A percentile compares a stretch with the other conserved stretches of the same genome.
phyloP scores from a whole-genome alignment of 192 early-diverging fungal species.

The Phycomyces blakesleeanus region DNA sequence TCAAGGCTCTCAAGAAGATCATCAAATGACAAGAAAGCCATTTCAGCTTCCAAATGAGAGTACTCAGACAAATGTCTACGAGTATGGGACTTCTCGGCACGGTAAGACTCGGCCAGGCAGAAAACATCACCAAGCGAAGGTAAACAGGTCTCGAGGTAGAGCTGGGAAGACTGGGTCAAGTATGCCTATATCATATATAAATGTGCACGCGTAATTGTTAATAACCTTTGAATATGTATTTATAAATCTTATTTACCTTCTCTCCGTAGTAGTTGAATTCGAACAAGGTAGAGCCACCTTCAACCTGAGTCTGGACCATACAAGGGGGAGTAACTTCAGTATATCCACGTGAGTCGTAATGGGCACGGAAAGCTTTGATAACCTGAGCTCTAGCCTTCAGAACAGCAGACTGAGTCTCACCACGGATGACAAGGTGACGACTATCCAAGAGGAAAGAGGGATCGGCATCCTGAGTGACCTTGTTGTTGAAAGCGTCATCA shows the following conservation, averaged over 20 bases:
- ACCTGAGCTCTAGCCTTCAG: constrained; percentile 83
- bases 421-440: constrained; percentile 96
- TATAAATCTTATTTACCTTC: constrained; percentile 39
- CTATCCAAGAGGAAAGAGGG: constrained; percentile 85
- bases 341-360: constrained; percentile 77
- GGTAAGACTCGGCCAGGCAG: constrained; percentile 94
- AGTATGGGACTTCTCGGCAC: constrained; percentile 96
- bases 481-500: constrained; percentile 89
- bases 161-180: constrained; percentile 97
- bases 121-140: constrained; percentile 95
- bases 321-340: constrained; percentile 95
- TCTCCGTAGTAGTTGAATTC: constrained; percentile 96
- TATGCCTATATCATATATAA: constrained; percentile 59
- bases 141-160: constrained; percentile 95
- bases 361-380: constrained; percentile 93
- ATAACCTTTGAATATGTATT: neutral
- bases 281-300: constrained; percentile 96
- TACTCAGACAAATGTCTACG: constrained; percentile 95
- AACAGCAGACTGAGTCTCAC: constrained; percentile 81
- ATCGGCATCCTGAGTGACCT: constrained; percentile 85
- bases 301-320: constrained; percentile 99
- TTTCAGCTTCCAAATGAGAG: constrained; percentile 96
- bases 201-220: neutral
- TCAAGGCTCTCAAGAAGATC: constrained; percentile 86
- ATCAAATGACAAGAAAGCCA: constrained; percentile 91